Evolutionary conservation across 108 stramenopile genomes (phyloP), one percentile per base, ranked within the genome.

Genomic region (Cyclotella choctawhatcheeana): DNA sequence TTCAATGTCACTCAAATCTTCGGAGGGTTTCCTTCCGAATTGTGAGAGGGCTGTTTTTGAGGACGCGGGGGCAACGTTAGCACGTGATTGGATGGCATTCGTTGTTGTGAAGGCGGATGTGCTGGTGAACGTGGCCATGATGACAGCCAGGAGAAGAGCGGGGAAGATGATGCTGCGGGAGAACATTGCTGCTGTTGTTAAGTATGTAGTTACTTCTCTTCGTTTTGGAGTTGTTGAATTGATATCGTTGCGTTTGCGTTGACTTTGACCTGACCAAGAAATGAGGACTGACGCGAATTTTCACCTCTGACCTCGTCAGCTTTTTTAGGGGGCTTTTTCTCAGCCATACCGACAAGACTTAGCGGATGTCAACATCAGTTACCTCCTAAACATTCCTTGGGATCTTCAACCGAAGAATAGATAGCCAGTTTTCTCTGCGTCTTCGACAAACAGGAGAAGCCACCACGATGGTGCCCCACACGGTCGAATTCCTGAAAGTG

Each of bases 1-100:
- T 75, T 94, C 93, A 64, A 94, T 87, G 52, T 47, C 85, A 2
- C 77, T 81, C 20, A 94, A 71, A 59, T 94, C 93, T 37, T 88
- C 89, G 2, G 82, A 70, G 51, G 84, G 76, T 71, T 87, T 89
- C 70, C 88, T 92, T 44, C 85, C 83, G 48, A 85, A 79, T 22
- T 65, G 60, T 33, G 60, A 64, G 35, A 78, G 69, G 44, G 79
- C 50, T 32, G 71, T 74, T 37, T 59, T 16, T 34, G 6, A 20
- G 12, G 53, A 26, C 3, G 35, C n/a, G n/a, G n/a, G 16, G 1
- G 50, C 37, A 26, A 52, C 24, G 30, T 47, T 31, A 29, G 72
- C 71, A 55, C 61, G 66, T 18, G 67, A 50, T 58, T 64, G 58
- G 72, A 80, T 40, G 13, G 58, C 61, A 53, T 56, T 72, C n/a